A percentile compares a stretch with the other conserved stretches of the same genome.
Evolutionary conservation across 108 stramenopile species (phyloP).

Genomic region (Heterococcus sp.): DNA sequence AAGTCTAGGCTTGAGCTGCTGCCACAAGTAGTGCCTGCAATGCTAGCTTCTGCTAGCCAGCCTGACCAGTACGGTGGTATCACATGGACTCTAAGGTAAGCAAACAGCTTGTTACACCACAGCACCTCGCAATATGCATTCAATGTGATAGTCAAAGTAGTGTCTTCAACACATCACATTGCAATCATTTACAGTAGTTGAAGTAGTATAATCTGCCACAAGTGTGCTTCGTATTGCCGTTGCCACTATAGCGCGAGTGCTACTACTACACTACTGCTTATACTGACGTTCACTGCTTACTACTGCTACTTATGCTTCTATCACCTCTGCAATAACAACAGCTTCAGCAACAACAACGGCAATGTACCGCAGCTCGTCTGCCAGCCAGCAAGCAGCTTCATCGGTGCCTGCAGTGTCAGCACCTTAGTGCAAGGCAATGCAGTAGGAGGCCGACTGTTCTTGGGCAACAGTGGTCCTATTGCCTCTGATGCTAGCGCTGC

Average conservation of each 20-base stretch:
- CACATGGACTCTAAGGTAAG: conserved; percentile 39
- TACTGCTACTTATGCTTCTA: too few relatives aligned
- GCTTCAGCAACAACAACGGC: conserved; percentile 40
- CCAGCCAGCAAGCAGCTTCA: conserved; percentile 7
- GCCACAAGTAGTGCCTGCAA: neutral
- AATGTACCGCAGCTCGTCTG: conserved; percentile 42
- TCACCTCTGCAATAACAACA: too few relatives aligned
- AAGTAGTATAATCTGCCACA: too few relatives aligned
- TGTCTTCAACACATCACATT: too few relatives aligned
- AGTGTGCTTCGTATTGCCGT: too few relatives aligned
- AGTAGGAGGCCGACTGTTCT: conserved; percentile 65
- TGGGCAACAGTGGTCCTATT: conserved; percentile 61
- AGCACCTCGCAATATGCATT: too few relatives aligned
- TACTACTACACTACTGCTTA: too few relatives aligned
- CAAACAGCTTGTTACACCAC: too few relatives aligned
- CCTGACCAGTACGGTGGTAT: conserved; percentile 35
- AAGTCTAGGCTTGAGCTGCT: conserved; percentile 2
- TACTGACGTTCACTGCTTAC: too few relatives aligned
- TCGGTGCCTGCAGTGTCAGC: conserved; percentile 51
- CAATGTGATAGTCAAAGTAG: too few relatives aligned
- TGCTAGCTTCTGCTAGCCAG: conserved; percentile 18
- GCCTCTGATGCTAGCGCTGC: conserved; percentile 32
- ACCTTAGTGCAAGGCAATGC: conserved; percentile 75
- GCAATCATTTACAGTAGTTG: too few relatives aligned
- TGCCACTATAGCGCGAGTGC: too few relatives aligned